phyloP scores from a whole-genome alignment of 768 basidiomycete genomes.

The Grammothele lineata region DNA sequence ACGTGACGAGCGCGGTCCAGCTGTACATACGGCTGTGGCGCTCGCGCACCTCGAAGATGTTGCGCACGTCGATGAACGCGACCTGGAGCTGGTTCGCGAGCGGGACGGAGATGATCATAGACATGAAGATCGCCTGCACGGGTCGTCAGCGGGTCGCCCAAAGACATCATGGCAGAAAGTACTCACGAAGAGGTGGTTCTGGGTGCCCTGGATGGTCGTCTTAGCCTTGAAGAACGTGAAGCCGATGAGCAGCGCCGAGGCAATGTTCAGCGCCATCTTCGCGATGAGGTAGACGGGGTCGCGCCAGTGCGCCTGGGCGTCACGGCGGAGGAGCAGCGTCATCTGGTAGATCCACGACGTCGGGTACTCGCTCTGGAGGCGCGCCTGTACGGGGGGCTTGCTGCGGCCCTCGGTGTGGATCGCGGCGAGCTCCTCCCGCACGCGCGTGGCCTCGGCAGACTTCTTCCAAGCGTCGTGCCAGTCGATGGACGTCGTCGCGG shows the following conservation, averaged over 20 bases:
- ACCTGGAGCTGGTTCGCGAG: constrained; percentile 40
- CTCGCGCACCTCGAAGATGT: constrained; percentile 39
- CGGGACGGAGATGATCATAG: constrained; percentile 30
- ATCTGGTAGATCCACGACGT: constrained; percentile 38
- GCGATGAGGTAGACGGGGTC: constrained; percentile 36
- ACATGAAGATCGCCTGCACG: constrained; percentile 31
- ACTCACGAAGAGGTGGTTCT: constrained; percentile 41
- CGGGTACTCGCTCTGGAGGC: constrained; percentile 29
- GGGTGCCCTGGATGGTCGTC: constrained; percentile 35
- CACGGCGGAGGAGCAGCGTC: constrained; percentile 27
- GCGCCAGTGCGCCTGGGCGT: constrained; percentile 34
- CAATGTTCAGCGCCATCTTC: constrained; percentile 35
- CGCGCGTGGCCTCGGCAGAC: constrained; percentile 34
- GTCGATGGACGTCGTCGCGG: constrained; percentile 37
- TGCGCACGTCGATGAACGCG: constrained; percentile 35
- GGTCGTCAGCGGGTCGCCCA: not conserved
- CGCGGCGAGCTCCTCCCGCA: constrained; percentile 38
- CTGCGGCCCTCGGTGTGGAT: constrained; percentile 38
- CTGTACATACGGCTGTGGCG: constrained; percentile 38
- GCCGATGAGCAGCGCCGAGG: constrained; percentile 34
- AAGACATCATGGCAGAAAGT: not conserved
- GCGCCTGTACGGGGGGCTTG: constrained; percentile 21
- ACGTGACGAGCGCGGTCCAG: constrained; percentile 33
- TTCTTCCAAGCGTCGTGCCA: constrained; percentile 50
- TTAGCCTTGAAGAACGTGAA: constrained; percentile 38